Evolutionary conservation across 1,284 basidiomycete genomes (phyloP), one percentile per base, ranked within the genome.

Genomic region (Amylostereum areolatum): DNA sequence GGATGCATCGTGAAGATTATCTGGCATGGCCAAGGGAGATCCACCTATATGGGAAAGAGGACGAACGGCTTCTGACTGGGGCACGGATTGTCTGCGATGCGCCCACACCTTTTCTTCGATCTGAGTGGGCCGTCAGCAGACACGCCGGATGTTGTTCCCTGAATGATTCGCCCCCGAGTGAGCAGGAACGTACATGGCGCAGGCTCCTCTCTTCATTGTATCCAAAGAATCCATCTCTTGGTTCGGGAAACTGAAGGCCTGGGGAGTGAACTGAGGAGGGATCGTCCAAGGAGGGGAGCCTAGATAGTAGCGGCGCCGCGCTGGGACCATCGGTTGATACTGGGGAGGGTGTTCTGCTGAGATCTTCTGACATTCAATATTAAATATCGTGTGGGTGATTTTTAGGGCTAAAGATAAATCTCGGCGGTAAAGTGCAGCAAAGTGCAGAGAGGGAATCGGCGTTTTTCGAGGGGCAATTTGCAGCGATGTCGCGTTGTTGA

Each of bases 151-250:
- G 18, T 18, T 18, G 18, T 18, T 18, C 18, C 18, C 18, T 18
- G 18, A 18, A 18, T 18, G 18, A 18, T 18, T 18, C 18, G 18
- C 18, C 18, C 18, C 18, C 18, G 18, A 18, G 18, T 18, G 18
- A 18, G 18, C 18, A 18, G 18, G 18, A 28, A 73, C 80, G 57
- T 69, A 89, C 87, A 56, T 86, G 85, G 57, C 81, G 78, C 40
- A 84, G 70, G 40, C 69, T 80, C 59, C 83, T 86, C 66, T 89
- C 87, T 55, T 89, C 86, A 28, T 72, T 73, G 63, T 89, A 89
- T 3, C 82, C 81, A 62, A 85, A 89, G 65, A 81, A 89, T 0
- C 81, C 84, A 60, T 87, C 83, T 53, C 77, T 73, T 5, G 77
- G 64, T 57, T 82, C 73, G 1, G 83, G 80, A 30, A 82, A 78